Conservation (phyloP, 768 basidiomycete genomes). For the Cystobasidium onofrii region DNA sequence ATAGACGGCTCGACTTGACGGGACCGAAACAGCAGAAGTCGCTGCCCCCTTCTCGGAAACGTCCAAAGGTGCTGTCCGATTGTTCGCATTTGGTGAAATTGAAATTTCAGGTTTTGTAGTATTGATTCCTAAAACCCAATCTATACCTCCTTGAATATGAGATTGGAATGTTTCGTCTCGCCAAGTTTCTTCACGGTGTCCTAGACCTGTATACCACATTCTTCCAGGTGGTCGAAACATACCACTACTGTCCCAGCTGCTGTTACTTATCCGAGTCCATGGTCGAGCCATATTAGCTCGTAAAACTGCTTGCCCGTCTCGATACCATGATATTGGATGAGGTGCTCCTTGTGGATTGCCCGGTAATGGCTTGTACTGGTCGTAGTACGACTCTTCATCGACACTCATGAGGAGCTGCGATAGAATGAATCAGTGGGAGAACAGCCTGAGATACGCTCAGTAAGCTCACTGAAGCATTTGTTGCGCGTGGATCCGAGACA, state of each 20-base stretch:
- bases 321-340: constrained; percentile 24
- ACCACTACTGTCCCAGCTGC: neutral
- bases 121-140: constrained; percentile 15
- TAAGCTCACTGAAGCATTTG: neutral
- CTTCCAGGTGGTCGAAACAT: constrained; percentile 7
- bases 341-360: constrained; percentile 21
- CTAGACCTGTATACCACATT: constrained; percentile 13
- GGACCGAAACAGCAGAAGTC: neutral
- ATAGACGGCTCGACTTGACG: neutral
- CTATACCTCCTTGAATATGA: constrained; percentile 13
- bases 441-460: neutral
- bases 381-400: constrained; percentile 14
- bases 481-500: constrained; percentile 20
- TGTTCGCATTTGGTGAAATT: neutral
- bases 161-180: constrained; percentile 15
- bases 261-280: neutral
- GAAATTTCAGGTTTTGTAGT: neutral
- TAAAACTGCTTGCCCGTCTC: constrained; percentile 13
- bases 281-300: neutral
- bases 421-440: neutral
- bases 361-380: neutral
- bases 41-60: neutral
- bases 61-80: neutral
- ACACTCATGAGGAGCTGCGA: constrained; percentile 6
- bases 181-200: neutral